Percentiles rank a stretch among this genome's conserved stretches.
phyloP scores from a whole-genome alignment of 345 rosid species.

The Acer yangbiense region DNA sequence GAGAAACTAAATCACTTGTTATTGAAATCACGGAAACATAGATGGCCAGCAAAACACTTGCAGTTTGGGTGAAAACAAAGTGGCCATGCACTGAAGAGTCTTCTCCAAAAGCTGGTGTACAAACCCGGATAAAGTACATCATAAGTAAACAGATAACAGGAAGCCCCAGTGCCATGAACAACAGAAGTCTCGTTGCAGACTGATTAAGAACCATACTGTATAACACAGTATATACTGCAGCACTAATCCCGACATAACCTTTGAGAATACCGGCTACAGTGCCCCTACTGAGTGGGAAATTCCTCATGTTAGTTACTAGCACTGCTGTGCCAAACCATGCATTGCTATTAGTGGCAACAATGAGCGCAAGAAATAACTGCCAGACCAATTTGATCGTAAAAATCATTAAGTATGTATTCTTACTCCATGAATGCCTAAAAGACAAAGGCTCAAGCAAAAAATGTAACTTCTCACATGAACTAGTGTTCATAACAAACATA shows the following conservation, averaged over 20 bases:
- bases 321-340: slow-evolving; percentile 91
- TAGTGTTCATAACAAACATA: background rate
- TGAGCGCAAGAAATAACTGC: slow-evolving; percentile 83
- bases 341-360: slow-evolving; percentile 71
- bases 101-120: slow-evolving; percentile 85
- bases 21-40: slow-evolving; percentile 64
- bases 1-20: slow-evolving; percentile 41
- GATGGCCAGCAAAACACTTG: slow-evolving; percentile 67
- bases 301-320: slow-evolving; percentile 92
- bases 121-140: slow-evolving; percentile 77
- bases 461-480: background rate
- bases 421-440: background rate
- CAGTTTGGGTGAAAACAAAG: slow-evolving; percentile 66
- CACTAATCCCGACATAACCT: slow-evolving; percentile 82
- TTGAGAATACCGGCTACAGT: slow-evolving; percentile 85
- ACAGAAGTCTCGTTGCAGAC: slow-evolving; percentile 63
- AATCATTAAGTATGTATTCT: background rate
- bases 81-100: slow-evolving; percentile 81
- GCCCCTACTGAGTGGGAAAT: slow-evolving; percentile 82
- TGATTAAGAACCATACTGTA: slow-evolving; percentile 59
- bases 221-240: slow-evolving; percentile 74
- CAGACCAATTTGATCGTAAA: slow-evolving; percentile 19
- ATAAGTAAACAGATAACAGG: slow-evolving; percentile 68
- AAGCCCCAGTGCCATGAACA: slow-evolving; percentile 72
- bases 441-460: background rate